These are phyloP conservation scores for Elsinoe ampelina DNA, from an alignment of 2,329 filamentous ascomycete genomes.

Conservation along the genomic window DNA sequence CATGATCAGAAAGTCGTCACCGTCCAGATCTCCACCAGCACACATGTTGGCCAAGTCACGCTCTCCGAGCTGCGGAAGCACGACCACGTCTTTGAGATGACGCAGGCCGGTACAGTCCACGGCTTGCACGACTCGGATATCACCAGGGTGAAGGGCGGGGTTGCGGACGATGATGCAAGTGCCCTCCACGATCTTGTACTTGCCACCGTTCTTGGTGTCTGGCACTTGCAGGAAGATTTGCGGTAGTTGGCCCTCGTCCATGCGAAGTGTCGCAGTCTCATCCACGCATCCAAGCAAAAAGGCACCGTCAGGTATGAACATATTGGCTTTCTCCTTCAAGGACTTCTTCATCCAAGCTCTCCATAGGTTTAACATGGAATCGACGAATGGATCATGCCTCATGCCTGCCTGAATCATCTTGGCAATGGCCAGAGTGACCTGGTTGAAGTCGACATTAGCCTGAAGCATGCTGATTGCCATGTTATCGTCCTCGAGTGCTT, in stretches of 20 bases:
- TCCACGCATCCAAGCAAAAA: slow-evolving; percentile 85
- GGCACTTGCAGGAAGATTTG: slow-evolving; percentile 85
- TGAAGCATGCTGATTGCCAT: slow-evolving; percentile 60
- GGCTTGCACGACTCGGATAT: slow-evolving; percentile 78
- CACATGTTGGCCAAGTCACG: slow-evolving; percentile 86
- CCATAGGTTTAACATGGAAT: slow-evolving; percentile 75
- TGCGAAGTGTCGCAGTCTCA: slow-evolving; percentile 61
- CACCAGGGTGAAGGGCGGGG: slow-evolving; percentile 85
- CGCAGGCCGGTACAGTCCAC: slow-evolving; percentile 63
- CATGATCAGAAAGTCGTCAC: slow-evolving; percentile 89
- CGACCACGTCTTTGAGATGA: slow-evolving; percentile 76
- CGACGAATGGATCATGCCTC: slow-evolving; percentile 75
- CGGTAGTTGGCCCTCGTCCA: slow-evolving; percentile 50
- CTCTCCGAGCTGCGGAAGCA: slow-evolving; percentile 76
- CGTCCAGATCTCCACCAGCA: slow-evolving; percentile 89
- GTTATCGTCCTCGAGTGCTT: slow-evolving; percentile 56
- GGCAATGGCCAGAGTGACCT: slow-evolving; percentile 64
- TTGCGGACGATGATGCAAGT: slow-evolving; percentile 82
- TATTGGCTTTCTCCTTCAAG: slow-evolving; percentile 85
- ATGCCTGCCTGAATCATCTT: slow-evolving; percentile 74
- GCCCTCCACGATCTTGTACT: slow-evolving; percentile 60
- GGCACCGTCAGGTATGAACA: slow-evolving; percentile 71
- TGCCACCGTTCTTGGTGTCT: slow-evolving; percentile 34
- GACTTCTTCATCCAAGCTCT: slow-evolving; percentile 79
- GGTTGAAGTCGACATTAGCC: slow-evolving; percentile 75